Evolutionary conservation across 495 filamentous ascomycete genomes (phyloP).

Genomic region (Penicillium antarcticum): DNA sequence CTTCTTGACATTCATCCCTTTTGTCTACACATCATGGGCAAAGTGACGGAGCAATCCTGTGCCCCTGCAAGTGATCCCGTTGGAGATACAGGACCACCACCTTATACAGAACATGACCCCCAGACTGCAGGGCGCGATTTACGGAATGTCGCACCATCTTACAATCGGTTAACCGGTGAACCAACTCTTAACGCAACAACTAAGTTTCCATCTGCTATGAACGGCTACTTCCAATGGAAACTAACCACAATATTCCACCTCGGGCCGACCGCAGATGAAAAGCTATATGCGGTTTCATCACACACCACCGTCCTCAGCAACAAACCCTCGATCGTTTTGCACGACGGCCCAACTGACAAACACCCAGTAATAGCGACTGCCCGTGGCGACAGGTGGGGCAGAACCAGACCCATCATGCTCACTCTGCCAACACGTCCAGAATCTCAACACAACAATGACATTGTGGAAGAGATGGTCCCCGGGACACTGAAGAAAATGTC

Average conservation of each 20-base stretch:
- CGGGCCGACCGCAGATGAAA: conserved; percentile 14
- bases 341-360: conserved; percentile 8
- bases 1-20: background rate
- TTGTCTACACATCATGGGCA: background rate
- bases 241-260: conserved; percentile 14
- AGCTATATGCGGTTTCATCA: conserved; percentile 9
- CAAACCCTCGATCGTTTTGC: conserved; percentile 3
- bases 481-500: background rate
- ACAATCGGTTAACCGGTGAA: background rate
- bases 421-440: background rate
- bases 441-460: background rate
- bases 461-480: background rate
- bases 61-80: background rate
- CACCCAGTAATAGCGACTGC: conserved; percentile 4
- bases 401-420: background rate
- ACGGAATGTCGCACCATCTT: background rate
- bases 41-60: background rate
- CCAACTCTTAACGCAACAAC: background rate
- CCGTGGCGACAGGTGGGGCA: conserved; percentile 1
- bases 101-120: background rate
- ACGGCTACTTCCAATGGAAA: conserved; percentile 18
- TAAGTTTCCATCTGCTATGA: conserved; percentile 13
- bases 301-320: background rate
- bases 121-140: background rate
- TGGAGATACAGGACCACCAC: background rate